These are phyloP conservation scores for Hyaloscypha bicolor DNA, from an alignment of 495 filamentous ascomycete species.

Conservation along the genomic window DNA sequence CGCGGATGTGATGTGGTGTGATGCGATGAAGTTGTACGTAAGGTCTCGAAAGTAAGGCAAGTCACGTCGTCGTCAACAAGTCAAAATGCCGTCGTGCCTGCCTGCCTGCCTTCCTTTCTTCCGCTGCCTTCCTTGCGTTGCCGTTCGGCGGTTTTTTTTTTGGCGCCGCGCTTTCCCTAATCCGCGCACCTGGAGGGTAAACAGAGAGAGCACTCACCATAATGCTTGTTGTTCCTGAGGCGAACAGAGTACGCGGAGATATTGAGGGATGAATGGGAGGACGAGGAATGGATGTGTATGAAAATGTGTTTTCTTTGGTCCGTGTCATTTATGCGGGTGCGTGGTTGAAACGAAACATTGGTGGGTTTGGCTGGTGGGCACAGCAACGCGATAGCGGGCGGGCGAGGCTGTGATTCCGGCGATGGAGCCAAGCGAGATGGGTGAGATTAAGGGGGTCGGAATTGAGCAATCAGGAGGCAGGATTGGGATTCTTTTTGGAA, in stretches of 20 bases:
- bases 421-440: background rate
- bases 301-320: constrained; percentile 13
- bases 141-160: background rate
- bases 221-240: background rate
- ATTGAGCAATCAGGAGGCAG: background rate
- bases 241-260: too few species aligned
- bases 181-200: background rate
- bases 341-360: constrained; percentile 4
- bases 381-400: constrained; percentile 14
- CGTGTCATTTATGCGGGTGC: constrained; percentile 13
- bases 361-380: constrained; percentile 14
- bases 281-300: background rate
- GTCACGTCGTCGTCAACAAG: background rate
- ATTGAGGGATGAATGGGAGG: background rate
- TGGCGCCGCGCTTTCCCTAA: background rate
- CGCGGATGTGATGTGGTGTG: background rate
- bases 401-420: background rate
- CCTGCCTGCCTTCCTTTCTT: too few species aligned
- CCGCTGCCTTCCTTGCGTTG: background rate
- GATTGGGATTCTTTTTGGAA: background rate
- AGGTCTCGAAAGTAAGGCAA: background rate
- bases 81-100: background rate
- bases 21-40: background rate
- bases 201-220: constrained; percentile 13
- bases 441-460: background rate